These are phyloP conservation scores for Fusarium mangiferae DNA, from an alignment of 2,329 filamentous ascomycete genomes.

Conservation along the genomic window DNA sequence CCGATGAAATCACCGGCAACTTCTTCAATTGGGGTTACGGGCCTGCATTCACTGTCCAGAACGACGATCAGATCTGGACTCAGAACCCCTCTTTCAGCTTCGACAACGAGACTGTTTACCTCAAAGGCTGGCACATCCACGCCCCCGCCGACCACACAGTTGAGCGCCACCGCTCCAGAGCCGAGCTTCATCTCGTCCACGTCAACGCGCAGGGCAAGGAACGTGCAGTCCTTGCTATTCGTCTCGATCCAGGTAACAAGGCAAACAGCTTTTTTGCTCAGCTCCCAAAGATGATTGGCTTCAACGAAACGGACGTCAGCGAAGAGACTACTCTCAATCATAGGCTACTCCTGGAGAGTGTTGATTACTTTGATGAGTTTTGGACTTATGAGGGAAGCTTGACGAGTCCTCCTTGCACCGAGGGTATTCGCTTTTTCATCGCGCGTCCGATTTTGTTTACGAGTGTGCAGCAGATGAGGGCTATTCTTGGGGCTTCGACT, in stretches of 20 bases:
- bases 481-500: conserved; percentile 30
- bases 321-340: conserved; percentile 13
- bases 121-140: conserved; percentile 37
- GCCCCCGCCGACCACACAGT: conserved; percentile 34
- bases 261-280: conserved; percentile 12
- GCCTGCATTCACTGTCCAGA: conserved; percentile 25
- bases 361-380: conserved; percentile 29
- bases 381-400: conserved; percentile 37
- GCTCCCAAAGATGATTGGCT: conserved; percentile 22
- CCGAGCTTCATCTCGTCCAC: conserved; percentile 34
- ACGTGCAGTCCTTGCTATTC: conserved; percentile 29
- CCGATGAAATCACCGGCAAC: conserved; percentile 6
- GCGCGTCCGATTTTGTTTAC: conserved; percentile 33
- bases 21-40: conserved; percentile 39
- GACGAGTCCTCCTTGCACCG: conserved; percentile 31
- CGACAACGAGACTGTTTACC: conserved; percentile 35
- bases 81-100: conserved; percentile 28
- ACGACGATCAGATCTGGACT: conserved; percentile 19
- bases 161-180: conserved; percentile 32
- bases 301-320: conserved; percentile 14
- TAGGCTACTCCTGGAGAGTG: conserved; percentile 17
- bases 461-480: conserved; percentile 31
- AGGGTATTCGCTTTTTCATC: conserved; percentile 33
- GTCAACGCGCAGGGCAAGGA: conserved; percentile 23
- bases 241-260: conserved; percentile 27